Evolutionary conservation across 2,329 filamentous ascomycete species (phyloP), one percentile per base, ranked within the genome.

Genomic region (Gnomoniopsis sp.): DNA sequence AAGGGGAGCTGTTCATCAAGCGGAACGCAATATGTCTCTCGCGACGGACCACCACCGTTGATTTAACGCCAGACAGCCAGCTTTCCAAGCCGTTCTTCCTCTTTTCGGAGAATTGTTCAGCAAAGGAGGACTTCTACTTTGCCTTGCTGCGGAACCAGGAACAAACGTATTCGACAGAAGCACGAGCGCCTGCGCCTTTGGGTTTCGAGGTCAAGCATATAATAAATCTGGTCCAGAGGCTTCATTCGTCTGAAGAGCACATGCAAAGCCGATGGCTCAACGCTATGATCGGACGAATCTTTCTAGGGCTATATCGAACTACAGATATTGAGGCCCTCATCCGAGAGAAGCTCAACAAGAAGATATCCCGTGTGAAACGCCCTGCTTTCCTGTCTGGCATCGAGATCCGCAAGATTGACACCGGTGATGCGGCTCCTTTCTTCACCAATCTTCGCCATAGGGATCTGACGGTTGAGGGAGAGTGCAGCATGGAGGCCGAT

Each of bases 81-180:
- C 69, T 82, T 2, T 87, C 90, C 7, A 93, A 90, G 65, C 92
- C 95, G 0, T 98, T 97, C 75, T 98, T 88, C 69, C 79, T 99
- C 4, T 99, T 98, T 73, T 96, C 91, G 0, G 92, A 98, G 65
- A 96, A 96, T 68, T 91, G 91, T 71, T 96, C 93, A 0, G 91
- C 95, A 49, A 99, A 99, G 72, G 95, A 99, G 73, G 95, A 99
- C 71, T 98, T 99, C 74, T 99, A 99, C 72, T 93, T 96, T 73
- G 90, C 93, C 14, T 79, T 99, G 65, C 79, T 99, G 43, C 87
- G 88, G 66, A 96, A 93, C 63, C 90, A 96, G 70, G 88, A 92
- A 65, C 86, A 88, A 66, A 82, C 83, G 17, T 79, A 85, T 58
- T 79, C 81, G 43, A 75, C 78, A 2, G 77, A 78, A 22, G 77